Conservation (phyloP, 768 basidiomycete species). For the Agrocybe chaxingu region DNA sequence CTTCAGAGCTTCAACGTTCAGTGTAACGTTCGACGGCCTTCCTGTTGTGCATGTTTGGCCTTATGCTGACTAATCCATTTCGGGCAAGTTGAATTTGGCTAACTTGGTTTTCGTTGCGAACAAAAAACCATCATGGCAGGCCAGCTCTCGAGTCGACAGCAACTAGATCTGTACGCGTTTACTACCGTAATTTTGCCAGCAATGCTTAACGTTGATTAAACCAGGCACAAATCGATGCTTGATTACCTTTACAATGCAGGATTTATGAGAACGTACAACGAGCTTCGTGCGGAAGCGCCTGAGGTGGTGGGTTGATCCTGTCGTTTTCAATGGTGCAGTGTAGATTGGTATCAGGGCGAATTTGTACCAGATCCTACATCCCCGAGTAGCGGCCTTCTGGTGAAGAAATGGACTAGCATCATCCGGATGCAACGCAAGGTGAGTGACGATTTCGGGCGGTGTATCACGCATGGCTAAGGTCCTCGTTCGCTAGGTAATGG, state of each 20-base stretch:
- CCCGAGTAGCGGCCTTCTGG: constrained; percentile 81
- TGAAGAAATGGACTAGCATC: constrained; percentile 98
- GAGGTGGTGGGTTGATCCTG: constrained; percentile 32
- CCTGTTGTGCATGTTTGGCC: too few species aligned
- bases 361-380: constrained; percentile 84
- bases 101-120: too few species aligned
- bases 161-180: constrained; percentile 25
- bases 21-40: too few species aligned
- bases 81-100: too few species aligned
- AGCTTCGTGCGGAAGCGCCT: constrained; percentile 24
- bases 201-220: constrained; percentile 11
- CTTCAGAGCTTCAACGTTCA: too few species aligned
- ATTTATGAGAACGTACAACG: constrained; percentile 60
- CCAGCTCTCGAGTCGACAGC: constrained; percentile 25
- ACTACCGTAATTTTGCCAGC: neutral
- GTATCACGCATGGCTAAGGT: constrained; percentile 1
- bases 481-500: constrained; percentile 72
- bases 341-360: constrained; percentile 39
- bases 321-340: constrained; percentile 29
- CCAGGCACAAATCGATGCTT: constrained; percentile 77
- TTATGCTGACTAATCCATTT: too few species aligned
- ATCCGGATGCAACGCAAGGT: constrained; percentile 96
- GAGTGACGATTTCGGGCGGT: constrained; percentile 7
- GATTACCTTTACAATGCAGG: constrained; percentile 71
- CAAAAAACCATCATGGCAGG: constrained; percentile 18